A percentile compares a stretch with the other conserved stretches of the same genome.
Conservation (phyloP, 129 eudicot genomes). For the Helianthus tuberosus region DNA sequence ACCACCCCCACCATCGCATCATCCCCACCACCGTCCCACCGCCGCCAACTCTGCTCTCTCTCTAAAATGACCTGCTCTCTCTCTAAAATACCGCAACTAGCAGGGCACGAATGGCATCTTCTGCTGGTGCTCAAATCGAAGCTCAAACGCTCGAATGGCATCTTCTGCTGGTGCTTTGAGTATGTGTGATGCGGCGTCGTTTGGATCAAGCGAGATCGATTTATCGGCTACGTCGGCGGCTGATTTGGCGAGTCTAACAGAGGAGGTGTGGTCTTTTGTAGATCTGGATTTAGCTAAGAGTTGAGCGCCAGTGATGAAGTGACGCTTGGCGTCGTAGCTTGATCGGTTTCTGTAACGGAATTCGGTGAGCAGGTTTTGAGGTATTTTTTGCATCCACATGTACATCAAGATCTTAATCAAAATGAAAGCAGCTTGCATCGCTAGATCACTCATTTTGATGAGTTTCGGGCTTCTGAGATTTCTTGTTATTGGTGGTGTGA, state of each 20-base stretch:
- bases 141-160: too few species aligned
- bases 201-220: slow-evolving; percentile 47
- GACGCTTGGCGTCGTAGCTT: slow-evolving; percentile 63
- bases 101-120: too few species aligned
- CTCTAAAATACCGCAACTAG: too few species aligned
- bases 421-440: slow-evolving; percentile 47
- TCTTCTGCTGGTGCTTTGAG: slow-evolving; percentile 69
- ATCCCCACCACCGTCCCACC: too few species aligned
- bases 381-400: slow-evolving; percentile 58
- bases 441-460: slow-evolving; percentile 50
- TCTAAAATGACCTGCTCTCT: too few species aligned
- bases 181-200: slow-evolving; percentile 63
- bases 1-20: too few species aligned
- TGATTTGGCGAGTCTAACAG: slow-evolving; percentile 54
- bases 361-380: slow-evolving; percentile 57
- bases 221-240: slow-evolving; percentile 59
- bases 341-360: slow-evolving; percentile 44
- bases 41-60: too few species aligned
- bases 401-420: slow-evolving; percentile 45
- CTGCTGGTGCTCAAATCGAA: too few species aligned
- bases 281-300: slow-evolving; percentile 56
- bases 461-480: not conserved
- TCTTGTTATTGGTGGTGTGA: not conserved
- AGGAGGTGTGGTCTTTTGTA: slow-evolving; percentile 37
- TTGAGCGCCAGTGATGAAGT: slow-evolving; percentile 87